phyloP scores from a whole-genome alignment of 371 early-diverging fungal genomes.

The Mortierella sp. region DNA sequence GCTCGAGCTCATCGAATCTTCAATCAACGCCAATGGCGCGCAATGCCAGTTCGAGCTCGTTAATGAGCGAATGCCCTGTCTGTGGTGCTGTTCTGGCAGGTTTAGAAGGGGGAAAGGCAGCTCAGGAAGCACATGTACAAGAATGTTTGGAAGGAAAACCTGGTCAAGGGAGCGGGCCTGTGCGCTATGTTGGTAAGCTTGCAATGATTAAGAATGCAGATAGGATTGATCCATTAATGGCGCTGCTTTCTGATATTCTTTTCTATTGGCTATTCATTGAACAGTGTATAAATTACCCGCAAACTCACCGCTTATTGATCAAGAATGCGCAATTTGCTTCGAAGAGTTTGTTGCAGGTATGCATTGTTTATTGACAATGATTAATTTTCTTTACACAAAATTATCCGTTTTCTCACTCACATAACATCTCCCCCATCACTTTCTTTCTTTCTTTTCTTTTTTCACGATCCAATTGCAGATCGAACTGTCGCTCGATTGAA shows the following conservation, averaged over 20 bases:
- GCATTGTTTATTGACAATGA: background rate
- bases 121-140: conserved; percentile 85
- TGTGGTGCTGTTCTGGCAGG: conserved; percentile 68
- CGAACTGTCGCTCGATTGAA: conserved; percentile 85
- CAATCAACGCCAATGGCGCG: conserved; percentile 56
- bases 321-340: conserved; percentile 93
- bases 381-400: too few relatives aligned
- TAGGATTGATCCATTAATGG: too few relatives aligned
- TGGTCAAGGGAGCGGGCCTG: conserved; percentile 58
- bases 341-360: conserved; percentile 85
- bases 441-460: background rate
- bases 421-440: conserved; percentile 3
- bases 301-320: conserved; percentile 72
- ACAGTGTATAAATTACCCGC: conserved; percentile 69
- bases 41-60: conserved; percentile 64
- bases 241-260: background rate
- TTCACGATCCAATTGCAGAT: conserved; percentile 45
- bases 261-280: conserved; percentile 4
- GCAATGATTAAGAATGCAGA: background rate
- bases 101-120: conserved; percentile 63
- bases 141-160: conserved; percentile 72
- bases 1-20: conserved; percentile 48
- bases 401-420: too few relatives aligned
- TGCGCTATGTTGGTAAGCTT: conserved; percentile 77
- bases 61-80: conserved; percentile 88